Evolutionary conservation across 495 filamentous ascomycete species (phyloP).

Genomic region (Hamigera avellanea): DNA sequence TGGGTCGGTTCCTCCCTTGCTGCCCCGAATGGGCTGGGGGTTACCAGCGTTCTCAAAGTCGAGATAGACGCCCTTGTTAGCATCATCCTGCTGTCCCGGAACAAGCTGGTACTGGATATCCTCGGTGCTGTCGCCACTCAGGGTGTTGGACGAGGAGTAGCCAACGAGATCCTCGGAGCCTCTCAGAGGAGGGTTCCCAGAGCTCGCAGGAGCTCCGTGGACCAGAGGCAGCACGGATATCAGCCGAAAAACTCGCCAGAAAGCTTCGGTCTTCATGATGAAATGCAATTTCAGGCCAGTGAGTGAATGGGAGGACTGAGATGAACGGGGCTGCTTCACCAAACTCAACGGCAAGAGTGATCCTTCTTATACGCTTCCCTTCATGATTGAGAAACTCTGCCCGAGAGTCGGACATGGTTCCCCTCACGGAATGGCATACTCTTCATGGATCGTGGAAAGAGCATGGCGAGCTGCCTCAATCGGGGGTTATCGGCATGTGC

Average conservation of each 20-base stretch:
- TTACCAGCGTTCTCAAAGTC: slow-evolving; percentile 50
- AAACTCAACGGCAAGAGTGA: too few species aligned
- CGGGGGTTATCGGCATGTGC: too few species aligned
- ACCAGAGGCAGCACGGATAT: slow-evolving; percentile 2
- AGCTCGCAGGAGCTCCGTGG: slow-evolving; percentile 12
- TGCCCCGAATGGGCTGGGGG: slow-evolving; percentile 60
- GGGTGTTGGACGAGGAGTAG: slow-evolving; percentile 23
- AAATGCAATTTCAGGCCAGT: too few species aligned
- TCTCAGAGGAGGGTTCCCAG: slow-evolving; percentile 18
- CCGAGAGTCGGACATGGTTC: too few species aligned
- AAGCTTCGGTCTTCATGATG: slow-evolving; percentile 8
- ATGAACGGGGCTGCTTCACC: too few species aligned
- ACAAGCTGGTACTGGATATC: slow-evolving; percentile 31
- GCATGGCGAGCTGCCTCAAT: too few species aligned
- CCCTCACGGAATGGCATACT: too few species aligned
- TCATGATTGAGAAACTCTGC: too few species aligned
- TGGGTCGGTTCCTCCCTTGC: slow-evolving; percentile 45
- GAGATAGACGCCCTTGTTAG: slow-evolving; percentile 46
- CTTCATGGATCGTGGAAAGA: too few species aligned
- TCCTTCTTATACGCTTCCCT: too few species aligned
- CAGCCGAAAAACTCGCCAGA: background rate
- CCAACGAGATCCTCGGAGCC: slow-evolving; percentile 22
- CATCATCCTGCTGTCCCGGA: slow-evolving; percentile 44
- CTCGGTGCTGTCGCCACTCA: slow-evolving; percentile 17
- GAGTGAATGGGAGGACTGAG: too few species aligned